These are phyloP conservation scores for Calonectria pteridis DNA, from an alignment of 2,329 filamentous ascomycete genomes.

Conservation along the genomic window DNA sequence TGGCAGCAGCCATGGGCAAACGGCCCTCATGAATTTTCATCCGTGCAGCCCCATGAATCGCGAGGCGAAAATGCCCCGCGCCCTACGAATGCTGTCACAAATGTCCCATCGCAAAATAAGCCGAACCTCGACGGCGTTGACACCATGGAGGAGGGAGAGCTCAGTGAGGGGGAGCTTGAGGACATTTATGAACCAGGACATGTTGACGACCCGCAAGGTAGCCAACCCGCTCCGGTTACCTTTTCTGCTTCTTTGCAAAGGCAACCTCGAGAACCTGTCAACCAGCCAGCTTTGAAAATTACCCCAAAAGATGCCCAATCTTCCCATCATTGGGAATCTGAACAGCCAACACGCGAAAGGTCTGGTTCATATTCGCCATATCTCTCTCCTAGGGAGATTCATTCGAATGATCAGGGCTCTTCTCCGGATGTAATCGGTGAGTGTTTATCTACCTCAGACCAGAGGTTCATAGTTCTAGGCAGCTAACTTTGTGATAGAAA, in stretches of 20 bases:
- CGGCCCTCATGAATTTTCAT: slow-evolving; percentile 14
- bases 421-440: slow-evolving; percentile 27
- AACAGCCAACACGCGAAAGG: slow-evolving; percentile 53
- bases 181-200: slow-evolving; percentile 64
- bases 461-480: not conserved
- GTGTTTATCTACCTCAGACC: not conserved
- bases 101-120: slow-evolving; percentile 7
- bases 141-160: slow-evolving; percentile 77
- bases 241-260: not conserved
- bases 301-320: not conserved
- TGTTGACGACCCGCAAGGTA: slow-evolving; percentile 15
- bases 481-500: slow-evolving; percentile 32
- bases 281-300: slow-evolving; percentile 9
- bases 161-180: slow-evolving; percentile 77
- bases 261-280: not conserved
- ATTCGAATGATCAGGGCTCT: slow-evolving; percentile 34
- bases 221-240: not conserved
- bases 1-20: slow-evolving; percentile 35
- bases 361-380: slow-evolving; percentile 67
- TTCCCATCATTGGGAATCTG: not conserved
- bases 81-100: not conserved
- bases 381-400: slow-evolving; percentile 63
- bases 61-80: not conserved
- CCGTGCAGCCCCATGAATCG: not conserved
- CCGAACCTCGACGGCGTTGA: slow-evolving; percentile 23